Evolutionary conservation across 179 eudicot species (phyloP).

Genomic region (Silene noctiflora): DNA sequence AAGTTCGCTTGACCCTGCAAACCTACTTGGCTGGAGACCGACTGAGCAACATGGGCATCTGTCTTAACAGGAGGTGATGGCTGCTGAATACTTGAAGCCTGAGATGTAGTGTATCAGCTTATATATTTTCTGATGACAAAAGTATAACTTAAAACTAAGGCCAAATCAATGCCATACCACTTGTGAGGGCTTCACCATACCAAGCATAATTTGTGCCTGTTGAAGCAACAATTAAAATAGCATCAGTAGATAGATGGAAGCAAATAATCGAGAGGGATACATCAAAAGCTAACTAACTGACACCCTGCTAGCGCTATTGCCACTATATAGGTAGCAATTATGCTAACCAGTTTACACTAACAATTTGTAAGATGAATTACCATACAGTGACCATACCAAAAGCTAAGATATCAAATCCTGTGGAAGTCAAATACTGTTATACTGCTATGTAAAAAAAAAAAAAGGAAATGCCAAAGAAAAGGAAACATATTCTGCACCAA

Average conservation of each 20-base stretch:
- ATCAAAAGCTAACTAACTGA: background rate
- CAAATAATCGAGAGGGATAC: background rate
- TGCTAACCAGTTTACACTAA: background rate
- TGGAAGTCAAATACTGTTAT: background rate
- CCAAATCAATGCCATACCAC: slow-evolving; percentile 46
- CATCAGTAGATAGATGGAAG: slow-evolving; percentile 12
- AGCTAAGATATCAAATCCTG: background rate
- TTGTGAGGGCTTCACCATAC: slow-evolving; percentile 80
- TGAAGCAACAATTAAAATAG: slow-evolving; percentile 16
- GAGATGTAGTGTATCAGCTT: slow-evolving; percentile 16
- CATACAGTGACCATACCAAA: background rate
- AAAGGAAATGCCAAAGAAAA: background rate
- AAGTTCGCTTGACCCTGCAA: slow-evolving; percentile 50
- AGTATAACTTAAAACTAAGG: background rate
- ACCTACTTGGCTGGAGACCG: slow-evolving; percentile 50
- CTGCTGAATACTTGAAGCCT: slow-evolving; percentile 49
- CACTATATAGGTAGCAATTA: background rate
- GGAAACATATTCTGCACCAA: too few relatives aligned
- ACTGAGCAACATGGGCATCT: slow-evolving; percentile 40
- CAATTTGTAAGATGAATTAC: background rate
- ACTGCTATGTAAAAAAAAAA: too few relatives aligned
- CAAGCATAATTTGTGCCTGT: slow-evolving; percentile 95
- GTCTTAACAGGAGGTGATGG: slow-evolving; percentile 42
- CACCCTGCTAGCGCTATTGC: background rate
- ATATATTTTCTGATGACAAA: background rate